Evolutionary conservation across 2,329 filamentous ascomycete genomes (phyloP), one percentile per base, ranked within the genome.

Genomic region (Curvularia hawaiiensis): DNA sequence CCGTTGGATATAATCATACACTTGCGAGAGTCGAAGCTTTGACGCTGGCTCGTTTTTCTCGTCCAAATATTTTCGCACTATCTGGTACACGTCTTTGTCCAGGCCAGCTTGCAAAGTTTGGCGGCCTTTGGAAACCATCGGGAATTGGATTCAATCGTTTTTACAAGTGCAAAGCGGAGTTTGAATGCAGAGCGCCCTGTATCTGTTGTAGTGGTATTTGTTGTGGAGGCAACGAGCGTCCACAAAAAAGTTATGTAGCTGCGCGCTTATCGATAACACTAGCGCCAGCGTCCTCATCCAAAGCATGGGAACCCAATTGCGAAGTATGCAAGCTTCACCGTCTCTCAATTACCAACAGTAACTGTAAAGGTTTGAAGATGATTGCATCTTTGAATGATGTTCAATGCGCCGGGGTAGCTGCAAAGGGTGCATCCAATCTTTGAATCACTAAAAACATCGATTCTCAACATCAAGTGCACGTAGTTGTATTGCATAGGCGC

Each of bases 1-100:
- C 50, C 82, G 80, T 66, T 92, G 91, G 60, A 98, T 92, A 57
- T 85, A 86, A 39, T 92, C 88, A 73, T 95, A 97, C 1, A 96
- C 84, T 2, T 80, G 77, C 2, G 83, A 77, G 3, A 89, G 80
- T 1, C 85, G 87, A 7, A 90, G 78, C 52, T 79, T 82, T 8
- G 81, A 77, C 18, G 67, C 59, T 6, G 68, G 71, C 31, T 74
- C 68, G 47, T 83, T 78, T 50, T 85, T 84, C 50, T 88, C 85
- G 58, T 91, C 89, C 53, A 91, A 84, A 52, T 94, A 82, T 75
- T 92, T 95, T 63, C 86, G 85, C 38, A 96, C 84, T 38, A 95
- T 84, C 70, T 91, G 89, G 72, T 94, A 92, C 61, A 97, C 71
- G 33, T 83, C 80, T 53, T 73, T 76, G 59, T 83, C 81, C 9